Percentiles rank a stretch among this genome's conserved stretches.
Evolutionary conservation across 257 asterid species (phyloP).

Genomic region (Nicotiana otophora): DNA sequence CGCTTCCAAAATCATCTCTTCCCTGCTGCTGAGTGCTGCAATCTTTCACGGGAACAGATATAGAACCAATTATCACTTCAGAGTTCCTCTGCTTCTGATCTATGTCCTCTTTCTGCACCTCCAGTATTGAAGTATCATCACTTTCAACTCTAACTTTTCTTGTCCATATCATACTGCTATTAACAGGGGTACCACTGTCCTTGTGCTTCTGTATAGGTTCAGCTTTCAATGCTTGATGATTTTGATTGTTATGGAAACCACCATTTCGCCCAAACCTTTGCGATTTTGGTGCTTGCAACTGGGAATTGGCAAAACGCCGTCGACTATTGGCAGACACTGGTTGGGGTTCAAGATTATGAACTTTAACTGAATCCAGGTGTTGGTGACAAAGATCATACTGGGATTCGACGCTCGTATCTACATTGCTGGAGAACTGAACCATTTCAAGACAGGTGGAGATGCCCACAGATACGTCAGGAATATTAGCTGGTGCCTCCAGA

Average conservation of each 20-base stretch:
- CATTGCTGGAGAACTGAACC: constrained; percentile 30
- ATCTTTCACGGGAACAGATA: constrained; percentile 48
- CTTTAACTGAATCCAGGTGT: constrained; percentile 21
- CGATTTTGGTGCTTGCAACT: constrained; percentile 53
- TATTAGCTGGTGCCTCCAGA: constrained; percentile 17
- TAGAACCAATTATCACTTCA: constrained; percentile 73
- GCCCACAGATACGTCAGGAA: constrained; percentile 20
- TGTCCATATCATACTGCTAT: constrained; percentile 67
- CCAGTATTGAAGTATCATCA: constrained; percentile 30
- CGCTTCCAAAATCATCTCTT: constrained; percentile 13
- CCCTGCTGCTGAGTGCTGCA: constrained; percentile 25
- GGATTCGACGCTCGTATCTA: constrained; percentile 34
- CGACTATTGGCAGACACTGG: constrained; percentile 27
- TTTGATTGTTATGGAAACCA: constrained; percentile 37
- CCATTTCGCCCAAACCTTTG: constrained; percentile 37
- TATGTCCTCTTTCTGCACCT: constrained; percentile 26
- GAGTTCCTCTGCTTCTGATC: constrained; percentile 37
- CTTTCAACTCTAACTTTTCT: constrained; percentile 47
- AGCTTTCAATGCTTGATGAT: constrained; percentile 37
- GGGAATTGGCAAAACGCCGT: constrained; percentile 18
- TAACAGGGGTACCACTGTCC: constrained; percentile 27
- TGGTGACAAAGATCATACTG: constrained; percentile 27
- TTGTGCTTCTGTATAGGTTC: constrained; percentile 51
- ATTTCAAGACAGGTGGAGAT: constrained; percentile 25
- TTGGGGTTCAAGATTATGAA: constrained; percentile 34